A percentile compares a stretch with the other conserved stretches of the same genome.
phyloP scores from a whole-genome alignment of 768 basidiomycete genomes.

The Suillus brevipes region DNA sequence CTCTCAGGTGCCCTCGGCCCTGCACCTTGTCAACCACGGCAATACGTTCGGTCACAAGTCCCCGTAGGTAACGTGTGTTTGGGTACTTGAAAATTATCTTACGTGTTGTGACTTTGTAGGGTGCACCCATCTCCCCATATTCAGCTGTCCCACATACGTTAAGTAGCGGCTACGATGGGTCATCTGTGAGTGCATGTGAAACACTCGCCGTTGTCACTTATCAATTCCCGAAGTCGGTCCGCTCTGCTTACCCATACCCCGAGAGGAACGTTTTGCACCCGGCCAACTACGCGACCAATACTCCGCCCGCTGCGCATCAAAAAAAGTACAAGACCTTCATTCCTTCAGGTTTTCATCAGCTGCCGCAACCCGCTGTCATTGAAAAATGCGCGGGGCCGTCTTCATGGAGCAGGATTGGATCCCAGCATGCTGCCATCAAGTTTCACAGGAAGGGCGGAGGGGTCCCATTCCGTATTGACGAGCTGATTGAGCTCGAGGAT shows the following conservation, averaged over 20 bases:
- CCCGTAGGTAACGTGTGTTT: background rate
- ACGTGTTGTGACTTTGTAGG: background rate
- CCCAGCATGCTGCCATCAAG: constrained; percentile 28
- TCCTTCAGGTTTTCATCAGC: constrained; percentile 22
- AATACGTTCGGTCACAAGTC: background rate
- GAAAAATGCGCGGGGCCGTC: constrained; percentile 11
- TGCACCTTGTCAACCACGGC: background rate
- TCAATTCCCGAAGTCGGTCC: constrained; percentile 12
- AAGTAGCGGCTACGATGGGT: constrained; percentile 14
- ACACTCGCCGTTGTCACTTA: constrained; percentile 4
- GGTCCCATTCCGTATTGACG: constrained; percentile 29
- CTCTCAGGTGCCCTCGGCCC: constrained; percentile 1
- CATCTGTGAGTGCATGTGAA: constrained; percentile 6
- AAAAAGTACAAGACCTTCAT: constrained; percentile 16
- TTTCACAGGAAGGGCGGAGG: constrained; percentile 30
- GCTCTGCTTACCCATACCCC: constrained; percentile 30
- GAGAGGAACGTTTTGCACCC: constrained; percentile 30
- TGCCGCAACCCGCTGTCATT: constrained; percentile 13
- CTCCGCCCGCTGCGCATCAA: constrained; percentile 8
- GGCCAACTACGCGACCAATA: constrained; percentile 16
- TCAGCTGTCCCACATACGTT: constrained; percentile 26
- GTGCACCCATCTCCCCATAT: constrained; percentile 18
- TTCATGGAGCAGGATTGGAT: constrained; percentile 1
- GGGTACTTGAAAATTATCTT: background rate
- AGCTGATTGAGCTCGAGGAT: constrained; percentile 22